phyloP scores from a whole-genome alignment of 495 filamentous ascomycete genomes.

The Annulohypoxylon nitens region DNA sequence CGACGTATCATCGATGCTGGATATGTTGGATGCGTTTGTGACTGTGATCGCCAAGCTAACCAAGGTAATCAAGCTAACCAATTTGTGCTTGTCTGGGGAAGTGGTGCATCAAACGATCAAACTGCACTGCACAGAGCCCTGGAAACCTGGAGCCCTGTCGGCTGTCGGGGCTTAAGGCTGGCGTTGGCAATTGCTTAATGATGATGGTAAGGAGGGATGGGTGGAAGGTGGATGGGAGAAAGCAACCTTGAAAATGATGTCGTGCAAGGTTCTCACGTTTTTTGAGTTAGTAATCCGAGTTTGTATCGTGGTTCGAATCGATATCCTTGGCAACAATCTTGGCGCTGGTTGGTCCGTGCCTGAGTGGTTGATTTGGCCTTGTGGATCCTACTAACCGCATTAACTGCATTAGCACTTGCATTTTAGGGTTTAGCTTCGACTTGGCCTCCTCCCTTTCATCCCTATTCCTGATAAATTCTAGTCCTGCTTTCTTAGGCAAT shows the following conservation, averaged over 20 bases:
- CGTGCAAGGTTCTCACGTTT: constrained; percentile 48
- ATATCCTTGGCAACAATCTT: constrained; percentile 46
- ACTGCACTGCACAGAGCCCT: constrained; percentile 13
- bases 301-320: constrained; percentile 48
- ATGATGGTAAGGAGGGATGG: background rate
- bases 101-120: constrained; percentile 25
- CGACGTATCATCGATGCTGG: constrained; percentile 1
- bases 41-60: constrained; percentile 29
- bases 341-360: constrained; percentile 48
- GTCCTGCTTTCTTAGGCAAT: constrained; percentile 23
- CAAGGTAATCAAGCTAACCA: constrained; percentile 9
- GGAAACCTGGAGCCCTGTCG: background rate
- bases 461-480: constrained; percentile 14
- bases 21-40: background rate
- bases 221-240: background rate
- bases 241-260: constrained; percentile 34
- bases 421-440: constrained; percentile 37
- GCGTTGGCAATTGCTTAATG: constrained; percentile 18
- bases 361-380: constrained; percentile 41
- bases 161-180: constrained; percentile 19
- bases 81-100: constrained; percentile 39
- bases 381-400: constrained; percentile 26
- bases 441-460: constrained; percentile 28
- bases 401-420: constrained; percentile 40
- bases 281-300: constrained; percentile 45